Evolutionary conservation across 1,284 basidiomycete species (phyloP).

Genomic region (Rhodofomes roseus): DNA sequence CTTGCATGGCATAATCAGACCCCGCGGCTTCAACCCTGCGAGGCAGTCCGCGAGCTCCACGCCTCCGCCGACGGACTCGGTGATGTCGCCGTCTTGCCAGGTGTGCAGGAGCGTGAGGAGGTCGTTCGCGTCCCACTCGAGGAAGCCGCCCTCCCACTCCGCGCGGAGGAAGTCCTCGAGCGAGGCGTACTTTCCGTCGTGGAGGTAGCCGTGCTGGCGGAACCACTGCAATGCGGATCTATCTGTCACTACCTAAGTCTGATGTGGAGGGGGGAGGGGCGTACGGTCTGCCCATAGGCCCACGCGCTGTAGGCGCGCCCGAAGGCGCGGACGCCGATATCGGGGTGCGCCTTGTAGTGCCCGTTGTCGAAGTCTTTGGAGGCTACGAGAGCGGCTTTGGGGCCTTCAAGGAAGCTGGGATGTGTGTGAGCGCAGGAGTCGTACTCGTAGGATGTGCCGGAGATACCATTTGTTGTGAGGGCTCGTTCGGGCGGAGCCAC

Average conservation of each 20-base stretch:
- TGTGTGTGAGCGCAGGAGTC: background rate
- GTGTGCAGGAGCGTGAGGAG: constrained; percentile 35
- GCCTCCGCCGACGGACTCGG: constrained; percentile 24
- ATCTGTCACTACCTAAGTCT: too few relatives aligned
- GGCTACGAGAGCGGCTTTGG: constrained; percentile 50
- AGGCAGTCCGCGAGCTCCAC: constrained; percentile 19
- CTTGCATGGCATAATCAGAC: constrained; percentile 54
- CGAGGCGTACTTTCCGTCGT: constrained; percentile 41
- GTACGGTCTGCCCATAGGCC: constrained; percentile 54
- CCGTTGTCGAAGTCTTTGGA: constrained; percentile 57
- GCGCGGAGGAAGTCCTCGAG: constrained; percentile 49
- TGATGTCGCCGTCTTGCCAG: constrained; percentile 38
- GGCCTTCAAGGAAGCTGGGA: constrained; percentile 55
- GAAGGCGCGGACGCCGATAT: constrained; percentile 51
- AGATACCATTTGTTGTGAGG: constrained; percentile 57
- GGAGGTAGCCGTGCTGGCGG: constrained; percentile 45
- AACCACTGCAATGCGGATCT: constrained; percentile 44
- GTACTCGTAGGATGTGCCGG: background rate
- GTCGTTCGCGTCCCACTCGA: constrained; percentile 40
- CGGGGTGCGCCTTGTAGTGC: constrained; percentile 45
- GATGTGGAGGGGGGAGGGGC: constrained; percentile 12
- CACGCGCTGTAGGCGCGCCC: constrained; percentile 56
- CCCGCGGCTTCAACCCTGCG: constrained; percentile 36
- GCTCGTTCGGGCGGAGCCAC: constrained; percentile 59
- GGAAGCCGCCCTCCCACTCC: constrained; percentile 37